Base-by-base conservation (phyloP, 257 asterid genomes). In the Solanum lycopersicoides region DNA sequence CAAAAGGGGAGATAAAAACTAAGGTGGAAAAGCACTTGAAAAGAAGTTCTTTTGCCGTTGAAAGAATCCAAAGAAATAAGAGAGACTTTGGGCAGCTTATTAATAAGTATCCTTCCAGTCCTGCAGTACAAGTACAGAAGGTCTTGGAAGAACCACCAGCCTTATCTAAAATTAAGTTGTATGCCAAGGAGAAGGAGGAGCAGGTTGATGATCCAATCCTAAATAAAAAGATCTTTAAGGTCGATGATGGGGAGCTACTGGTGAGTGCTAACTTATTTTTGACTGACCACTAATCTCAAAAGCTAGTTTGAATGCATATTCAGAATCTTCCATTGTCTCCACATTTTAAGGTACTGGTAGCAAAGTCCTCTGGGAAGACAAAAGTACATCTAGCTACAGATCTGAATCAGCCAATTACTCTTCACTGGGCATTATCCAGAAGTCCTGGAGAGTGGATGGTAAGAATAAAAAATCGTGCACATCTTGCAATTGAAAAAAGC, bases 401-500 rank as follows among this genome's bases (percentile, higher is more conserved):
- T 91, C 91, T 93, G 88, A 92, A 93, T 65, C 95, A 94, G 84
- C 96, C 98, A 73, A 90, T 90, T 89, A 92, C 91, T 90, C 96
- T 97, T 86, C 99, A 97, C 93, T 97, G 99, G 99, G 99, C 98
- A 87, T 90, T 97, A 89, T 95, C 99, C 89, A 92, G 85, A 89
- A 94, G 69, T 68, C 96, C 91, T 86, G 98, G 99, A 87, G 98
- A 96, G 90, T 97, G 99, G 99, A 66, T 88, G 89, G 99, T 97
- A 92, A 71, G 94, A 91, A 73, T 25, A n/a, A 76, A 42, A 25
- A 71, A 63, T 28, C 10, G 13, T 87, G 66, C 86, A 87, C 63
- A 69, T 89, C 84, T 74, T 90, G 50, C 68, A 82, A 32, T 32
- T 32, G 7, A 20, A 30, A 18, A 30, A 50, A 30, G 6, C 15